phyloP scores from a whole-genome alignment of 805 yeast species.

The Sugiyamaella smithiae region DNA sequence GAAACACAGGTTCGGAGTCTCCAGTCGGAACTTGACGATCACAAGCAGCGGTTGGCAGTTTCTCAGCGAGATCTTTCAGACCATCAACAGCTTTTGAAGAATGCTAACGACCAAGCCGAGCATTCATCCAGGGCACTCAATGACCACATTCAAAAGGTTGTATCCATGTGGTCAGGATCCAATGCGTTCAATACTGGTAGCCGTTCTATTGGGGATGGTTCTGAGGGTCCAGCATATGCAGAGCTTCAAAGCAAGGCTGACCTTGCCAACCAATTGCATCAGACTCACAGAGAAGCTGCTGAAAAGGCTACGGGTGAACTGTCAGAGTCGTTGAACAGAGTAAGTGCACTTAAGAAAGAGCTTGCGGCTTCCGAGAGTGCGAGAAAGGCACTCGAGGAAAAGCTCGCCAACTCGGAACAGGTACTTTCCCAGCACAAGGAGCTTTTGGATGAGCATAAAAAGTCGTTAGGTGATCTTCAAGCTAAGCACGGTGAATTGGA shows the following conservation, averaged over 20 bases:
- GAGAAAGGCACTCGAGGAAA: constrained; percentile 11
- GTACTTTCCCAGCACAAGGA: constrained; percentile 25
- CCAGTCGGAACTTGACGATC: constrained; percentile 19
- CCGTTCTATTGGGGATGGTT: constrained; percentile 8
- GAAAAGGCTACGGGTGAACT: constrained; percentile 29
- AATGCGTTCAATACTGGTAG: constrained; percentile 13
- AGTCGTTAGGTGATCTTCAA: constrained; percentile 23
- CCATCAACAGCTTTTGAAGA: constrained; percentile 18
- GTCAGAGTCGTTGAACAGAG: constrained; percentile 18
- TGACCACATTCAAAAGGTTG: constrained; percentile 24
- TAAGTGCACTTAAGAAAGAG: constrained; percentile 23
- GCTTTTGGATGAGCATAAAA: constrained; percentile 26
- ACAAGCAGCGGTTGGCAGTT: constrained; percentile 19
- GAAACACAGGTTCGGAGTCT: constrained; percentile 19
- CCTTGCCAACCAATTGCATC: constrained; percentile 18
- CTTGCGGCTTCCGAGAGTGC: constrained; percentile 18
- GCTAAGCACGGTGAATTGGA: constrained; percentile 24
- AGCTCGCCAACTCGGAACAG: constrained; percentile 24
- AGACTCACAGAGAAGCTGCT: constrained; percentile 31
- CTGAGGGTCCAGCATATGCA: constrained; percentile 11
- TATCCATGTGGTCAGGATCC: constrained; percentile 27
- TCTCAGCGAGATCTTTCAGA: constrained; percentile 23
- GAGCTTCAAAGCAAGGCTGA: constrained; percentile 13
- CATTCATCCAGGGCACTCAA: constrained; percentile 24
- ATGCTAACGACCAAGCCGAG: constrained; percentile 21